Conservation (phyloP, 305 asterid species). For the Plantago lanceolata region DNA sequence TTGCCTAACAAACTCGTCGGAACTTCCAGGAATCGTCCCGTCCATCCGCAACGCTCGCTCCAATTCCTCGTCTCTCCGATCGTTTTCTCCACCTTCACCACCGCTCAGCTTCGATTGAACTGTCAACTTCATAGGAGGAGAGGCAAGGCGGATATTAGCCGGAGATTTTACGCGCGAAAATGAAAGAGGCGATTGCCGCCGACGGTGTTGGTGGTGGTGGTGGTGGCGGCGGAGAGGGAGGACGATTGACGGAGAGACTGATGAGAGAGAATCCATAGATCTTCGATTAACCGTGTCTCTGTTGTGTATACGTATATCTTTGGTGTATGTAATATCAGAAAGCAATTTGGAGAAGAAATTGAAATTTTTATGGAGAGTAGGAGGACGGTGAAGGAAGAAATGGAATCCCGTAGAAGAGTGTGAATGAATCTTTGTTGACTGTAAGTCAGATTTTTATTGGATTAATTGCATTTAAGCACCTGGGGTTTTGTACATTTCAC, state of each 20-base stretch:
- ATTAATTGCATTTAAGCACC: not conserved
- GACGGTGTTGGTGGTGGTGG: constrained; percentile 37
- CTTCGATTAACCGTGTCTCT: not conserved
- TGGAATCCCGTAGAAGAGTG: not conserved
- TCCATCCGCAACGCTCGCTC: constrained; percentile 87
- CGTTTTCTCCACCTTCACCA: constrained; percentile 41
- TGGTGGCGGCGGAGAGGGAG: constrained; percentile 40
- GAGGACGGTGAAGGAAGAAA: not conserved
- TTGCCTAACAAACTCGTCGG: constrained; percentile 69
- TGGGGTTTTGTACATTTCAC: not conserved
- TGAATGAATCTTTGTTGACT: not conserved
- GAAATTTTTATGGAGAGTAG: not conserved
- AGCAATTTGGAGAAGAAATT: not conserved
- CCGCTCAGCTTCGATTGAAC: constrained; percentile 29
- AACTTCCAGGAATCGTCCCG: constrained; percentile 71
- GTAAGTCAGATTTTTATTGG: not conserved
- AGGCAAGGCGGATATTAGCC: constrained; percentile 14
- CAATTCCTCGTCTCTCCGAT: constrained; percentile 62
- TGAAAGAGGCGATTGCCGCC: constrained; percentile 31
- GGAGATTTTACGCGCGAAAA: constrained; percentile 21
- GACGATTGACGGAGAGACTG: constrained; percentile 54
- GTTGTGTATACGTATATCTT: not conserved
- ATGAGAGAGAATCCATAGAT: constrained; percentile 53
- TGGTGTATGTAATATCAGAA: not conserved
- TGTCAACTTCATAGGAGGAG: not conserved